Evolutionary conservation across 192 early-diverging fungal species (phyloP), one percentile per base, ranked within the genome.

Genomic region (Rhizophagus prolifer): DNA sequence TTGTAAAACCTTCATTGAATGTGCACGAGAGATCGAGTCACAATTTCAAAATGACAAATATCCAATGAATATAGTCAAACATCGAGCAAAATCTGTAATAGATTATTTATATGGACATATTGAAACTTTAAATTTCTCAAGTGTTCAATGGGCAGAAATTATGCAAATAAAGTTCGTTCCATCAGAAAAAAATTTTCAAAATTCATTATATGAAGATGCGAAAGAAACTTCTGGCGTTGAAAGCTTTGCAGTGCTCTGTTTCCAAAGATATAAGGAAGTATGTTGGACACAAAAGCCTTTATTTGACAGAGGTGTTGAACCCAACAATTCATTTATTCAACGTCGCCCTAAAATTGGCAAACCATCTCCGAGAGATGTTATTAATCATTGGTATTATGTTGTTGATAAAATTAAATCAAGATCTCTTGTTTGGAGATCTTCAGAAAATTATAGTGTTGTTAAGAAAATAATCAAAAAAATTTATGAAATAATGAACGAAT

Each of bases 221-320:
- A 30, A 8, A 58, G 9, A 72, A 72, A 50, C 30, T 28, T 58
- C 30, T 14, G 26, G 14, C 2, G 21, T 31, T 30, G 70, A 50
- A 50, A 54, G 46, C 8, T 72, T 58, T 19, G 26, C 2, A 3
- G 16, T 25, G 19, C 13, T 50, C 10, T 19, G 26, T 34, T 58
- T 12, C 12, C 70, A 58, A 31, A 66, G n/a, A 66, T 19, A n/a
- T 66, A 28, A 34, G 28, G 26, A 28, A 19, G 23, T 36, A 28
- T 23, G 25, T 58, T 72, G 70, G 70, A 72, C 70, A 7, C 70
- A 59, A 58, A 21, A 6, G 2, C 47, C 70, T 54, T 19, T 72
- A 19, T 31, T 72, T 58, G 47, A 72, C 1, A 58, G 19, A 10
- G 31, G 0, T 58, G 13, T 72, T n/a, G 54, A 58, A 13, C 70